Percentiles rank a stretch among this genome's conserved stretches.
Evolutionary conservation across 352 stramenopile genomes (phyloP).

Genomic region (Phytophthora europaea): DNA sequence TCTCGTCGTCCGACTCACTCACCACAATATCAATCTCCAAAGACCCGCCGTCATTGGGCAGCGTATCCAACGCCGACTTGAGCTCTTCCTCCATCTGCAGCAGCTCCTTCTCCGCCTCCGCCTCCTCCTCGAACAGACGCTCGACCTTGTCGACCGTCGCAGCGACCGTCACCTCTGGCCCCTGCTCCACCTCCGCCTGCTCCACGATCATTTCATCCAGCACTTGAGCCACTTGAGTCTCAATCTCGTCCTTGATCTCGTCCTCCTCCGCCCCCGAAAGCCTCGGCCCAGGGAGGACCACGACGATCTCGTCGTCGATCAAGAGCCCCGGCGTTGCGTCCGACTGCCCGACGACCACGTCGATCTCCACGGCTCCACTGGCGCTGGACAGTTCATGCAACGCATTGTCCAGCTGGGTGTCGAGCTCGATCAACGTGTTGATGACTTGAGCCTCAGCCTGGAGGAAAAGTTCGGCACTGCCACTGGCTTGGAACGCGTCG

Average conservation of each 20-base stretch:
- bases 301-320: constrained; percentile 29
- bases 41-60: neutral
- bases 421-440: constrained; percentile 26
- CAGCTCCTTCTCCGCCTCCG: constrained; percentile 19
- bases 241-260: constrained; percentile 14
- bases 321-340: neutral
- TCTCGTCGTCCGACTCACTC: constrained; percentile 14
- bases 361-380: constrained; percentile 17
- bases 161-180: neutral
- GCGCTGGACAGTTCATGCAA: constrained; percentile 15
- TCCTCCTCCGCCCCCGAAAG: neutral
- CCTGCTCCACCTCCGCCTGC: neutral
- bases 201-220: constrained; percentile 27
- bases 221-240: constrained; percentile 12
- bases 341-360: constrained; percentile 21
- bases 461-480: constrained; percentile 24
- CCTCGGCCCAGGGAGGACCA: constrained; percentile 10
- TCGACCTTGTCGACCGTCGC: constrained; percentile 11
- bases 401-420: constrained; percentile 14
- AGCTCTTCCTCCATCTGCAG: constrained; percentile 24
- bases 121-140: constrained; percentile 31
- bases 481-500: neutral
- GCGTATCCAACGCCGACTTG: constrained; percentile 3
- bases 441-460: constrained; percentile 27
- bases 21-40: constrained; percentile 31